These are phyloP conservation scores for Nannochloropsis granulata DNA, from an alignment of 108 stramenopile species.

Conservation along the genomic window DNA sequence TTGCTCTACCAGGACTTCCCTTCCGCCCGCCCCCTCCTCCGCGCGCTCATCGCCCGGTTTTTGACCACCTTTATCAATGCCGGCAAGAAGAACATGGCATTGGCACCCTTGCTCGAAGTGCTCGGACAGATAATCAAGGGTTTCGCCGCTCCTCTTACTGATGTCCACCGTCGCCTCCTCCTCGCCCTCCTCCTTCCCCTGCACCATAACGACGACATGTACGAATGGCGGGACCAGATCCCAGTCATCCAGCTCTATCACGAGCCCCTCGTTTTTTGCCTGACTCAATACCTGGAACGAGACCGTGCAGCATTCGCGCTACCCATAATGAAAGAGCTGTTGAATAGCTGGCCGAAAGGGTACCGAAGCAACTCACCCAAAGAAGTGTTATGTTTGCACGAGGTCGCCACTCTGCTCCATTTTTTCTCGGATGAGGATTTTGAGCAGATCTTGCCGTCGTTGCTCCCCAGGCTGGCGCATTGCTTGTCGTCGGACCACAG, in stretches of 20 bases:
- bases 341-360: constrained; percentile 28
- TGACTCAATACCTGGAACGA: not conserved
- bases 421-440: not conserved
- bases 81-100: not conserved
- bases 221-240: constrained; percentile 16
- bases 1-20: not conserved
- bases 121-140: not conserved
- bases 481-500: constrained; percentile 33
- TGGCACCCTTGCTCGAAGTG: not conserved
- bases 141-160: not conserved
- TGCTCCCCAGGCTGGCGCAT: constrained; percentile 15
- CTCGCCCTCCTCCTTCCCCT: constrained; percentile 3
- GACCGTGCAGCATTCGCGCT: not conserved
- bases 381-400: constrained; percentile 46
- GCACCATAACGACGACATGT: constrained; percentile 12
- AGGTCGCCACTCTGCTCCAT: constrained; percentile 25
- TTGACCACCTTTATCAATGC: not conserved
- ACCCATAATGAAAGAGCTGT: not conserved
- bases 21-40: not conserved
- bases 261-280: not conserved
- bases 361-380: constrained; percentile 43
- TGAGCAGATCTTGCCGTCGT: not conserved
- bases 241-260: constrained; percentile 16
- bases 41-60: not conserved
- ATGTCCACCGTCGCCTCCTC: not conserved